These are phyloP conservation scores for Flaveria robusta DNA, from an alignment of 129 eudicot genomes.

Conservation along the genomic window DNA sequence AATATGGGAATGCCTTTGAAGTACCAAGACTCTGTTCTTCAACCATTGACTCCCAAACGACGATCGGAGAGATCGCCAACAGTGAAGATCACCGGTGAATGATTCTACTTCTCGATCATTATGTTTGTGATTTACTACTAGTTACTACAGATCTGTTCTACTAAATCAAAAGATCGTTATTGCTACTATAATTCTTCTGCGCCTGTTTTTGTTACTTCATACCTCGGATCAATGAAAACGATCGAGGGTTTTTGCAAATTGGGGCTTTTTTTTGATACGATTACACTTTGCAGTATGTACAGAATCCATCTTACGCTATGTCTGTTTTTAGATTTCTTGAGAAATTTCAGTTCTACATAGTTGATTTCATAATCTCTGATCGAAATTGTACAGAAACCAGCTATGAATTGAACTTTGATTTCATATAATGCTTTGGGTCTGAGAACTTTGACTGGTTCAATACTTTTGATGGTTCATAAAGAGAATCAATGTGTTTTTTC, in stretches of 20 bases:
- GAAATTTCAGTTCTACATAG: background rate
- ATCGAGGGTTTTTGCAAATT: slow-evolving; percentile 23
- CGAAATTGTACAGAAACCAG: background rate
- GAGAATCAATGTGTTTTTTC: background rate
- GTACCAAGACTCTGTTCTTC: slow-evolving; percentile 45
- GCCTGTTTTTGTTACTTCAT: background rate
- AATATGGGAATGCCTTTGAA: slow-evolving; percentile 38
- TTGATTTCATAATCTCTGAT: slow-evolving; percentile 15
- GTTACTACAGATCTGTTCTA: slow-evolving; percentile 16
- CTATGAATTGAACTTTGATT: background rate
- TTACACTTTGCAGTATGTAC: background rate
- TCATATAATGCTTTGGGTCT: background rate
- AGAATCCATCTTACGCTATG: background rate
- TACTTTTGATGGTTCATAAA: slow-evolving; percentile 10
- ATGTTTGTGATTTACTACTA: background rate
- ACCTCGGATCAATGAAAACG: slow-evolving; percentile 11
- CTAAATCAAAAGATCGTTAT: slow-evolving; percentile 10
- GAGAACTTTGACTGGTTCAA: too few species aligned
- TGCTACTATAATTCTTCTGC: background rate
- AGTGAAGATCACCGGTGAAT: slow-evolving; percentile 20
- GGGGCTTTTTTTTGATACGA: background rate
- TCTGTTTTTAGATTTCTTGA: background rate
- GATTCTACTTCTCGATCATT: background rate
- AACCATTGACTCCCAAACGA: slow-evolving; percentile 30
- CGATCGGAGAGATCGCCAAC: slow-evolving; percentile 22